Evolutionary conservation across 2,329 filamentous ascomycete species (phyloP).

Genomic region (Nakataea oryzae): DNA sequence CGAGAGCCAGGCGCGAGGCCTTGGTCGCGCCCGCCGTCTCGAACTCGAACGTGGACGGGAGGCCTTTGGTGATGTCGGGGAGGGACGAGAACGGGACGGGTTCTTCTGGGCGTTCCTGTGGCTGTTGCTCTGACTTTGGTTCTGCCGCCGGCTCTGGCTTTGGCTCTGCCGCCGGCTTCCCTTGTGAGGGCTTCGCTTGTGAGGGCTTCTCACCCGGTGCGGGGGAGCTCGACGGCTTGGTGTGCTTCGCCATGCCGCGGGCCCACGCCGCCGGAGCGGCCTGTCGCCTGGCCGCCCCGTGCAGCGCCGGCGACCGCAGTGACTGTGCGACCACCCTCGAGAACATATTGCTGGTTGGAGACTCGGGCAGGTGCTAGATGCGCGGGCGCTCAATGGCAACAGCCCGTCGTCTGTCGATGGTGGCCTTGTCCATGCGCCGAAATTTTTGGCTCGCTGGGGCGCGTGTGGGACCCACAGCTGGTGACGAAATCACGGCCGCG

Average conservation of each 20-base stretch:
- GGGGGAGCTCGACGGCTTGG: background rate
- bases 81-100: conserved; percentile 54
- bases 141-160: background rate
- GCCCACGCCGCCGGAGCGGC: background rate
- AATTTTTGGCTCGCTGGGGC: background rate
- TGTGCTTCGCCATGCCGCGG: conserved; percentile 3
- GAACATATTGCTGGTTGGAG: background rate
- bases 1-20: conserved; percentile 22
- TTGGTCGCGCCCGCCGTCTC: conserved; percentile 49
- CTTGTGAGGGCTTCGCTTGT: background rate
- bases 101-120: conserved; percentile 18
- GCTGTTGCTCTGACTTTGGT: background rate
- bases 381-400: too few relatives aligned
- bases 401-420: background rate
- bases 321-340: conserved; percentile 1
- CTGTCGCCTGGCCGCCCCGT: background rate
- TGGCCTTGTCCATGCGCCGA: background rate
- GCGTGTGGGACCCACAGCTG: background rate
- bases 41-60: conserved; percentile 79
- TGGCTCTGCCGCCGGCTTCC: background rate
- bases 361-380: background rate
- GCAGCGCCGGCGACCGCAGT: background rate
- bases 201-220: too few relatives aligned
- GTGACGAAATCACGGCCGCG: background rate
- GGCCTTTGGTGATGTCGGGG: conserved; percentile 87